A percentile compares a stretch with the other conserved stretches of the same genome.
Conservation (phyloP, 352 stramenopile species). For the Paralagenidium karlingii region DNA sequence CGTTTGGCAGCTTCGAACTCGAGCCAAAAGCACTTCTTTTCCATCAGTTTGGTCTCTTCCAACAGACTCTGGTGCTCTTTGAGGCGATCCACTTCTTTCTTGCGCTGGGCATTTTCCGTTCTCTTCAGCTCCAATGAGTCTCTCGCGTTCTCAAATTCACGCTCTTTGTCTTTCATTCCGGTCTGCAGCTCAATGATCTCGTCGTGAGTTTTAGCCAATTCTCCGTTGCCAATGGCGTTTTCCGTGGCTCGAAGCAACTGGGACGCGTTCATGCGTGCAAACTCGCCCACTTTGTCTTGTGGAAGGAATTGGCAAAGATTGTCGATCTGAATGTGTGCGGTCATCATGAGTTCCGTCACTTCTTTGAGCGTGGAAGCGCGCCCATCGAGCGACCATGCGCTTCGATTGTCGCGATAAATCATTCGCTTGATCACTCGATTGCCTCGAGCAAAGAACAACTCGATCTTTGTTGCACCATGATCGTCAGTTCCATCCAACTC, state of each 20-base stretch:
- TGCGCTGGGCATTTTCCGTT: conserved; percentile 62
- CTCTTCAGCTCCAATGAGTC: conserved; percentile 70
- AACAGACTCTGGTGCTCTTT: conserved; percentile 68
- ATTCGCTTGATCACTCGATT: conserved; percentile 81
- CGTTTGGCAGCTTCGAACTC: conserved; percentile 66
- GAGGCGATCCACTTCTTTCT: conserved; percentile 79
- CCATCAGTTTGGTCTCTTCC: conserved; percentile 70
- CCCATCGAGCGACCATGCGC: conserved; percentile 68
- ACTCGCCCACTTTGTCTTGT: conserved; percentile 92
- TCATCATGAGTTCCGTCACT: conserved; percentile 64
- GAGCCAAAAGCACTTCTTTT: conserved; percentile 82
- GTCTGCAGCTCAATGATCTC: conserved; percentile 66
- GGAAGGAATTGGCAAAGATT: conserved; percentile 99
- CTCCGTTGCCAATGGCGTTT: conserved; percentile 53
- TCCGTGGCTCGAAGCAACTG: conserved; percentile 74
- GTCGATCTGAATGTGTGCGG: conserved; percentile 93
- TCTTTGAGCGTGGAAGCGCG: conserved; percentile 55
- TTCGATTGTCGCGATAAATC: conserved; percentile 87
- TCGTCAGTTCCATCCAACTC: not conserved
- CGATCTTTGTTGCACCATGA: conserved; percentile 79
- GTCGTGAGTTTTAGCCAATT: conserved; percentile 59
- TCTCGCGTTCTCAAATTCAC: conserved; percentile 22
- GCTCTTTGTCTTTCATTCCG: conserved; percentile 55
- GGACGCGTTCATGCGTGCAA: conserved; percentile 72
- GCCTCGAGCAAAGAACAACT: conserved; percentile 78